A percentile compares a stretch with the other conserved stretches of the same genome.
These are phyloP conservation scores for Gynostemma pentaphyllum DNA, from an alignment of 306 rosid species.

Conservation along the genomic window DNA sequence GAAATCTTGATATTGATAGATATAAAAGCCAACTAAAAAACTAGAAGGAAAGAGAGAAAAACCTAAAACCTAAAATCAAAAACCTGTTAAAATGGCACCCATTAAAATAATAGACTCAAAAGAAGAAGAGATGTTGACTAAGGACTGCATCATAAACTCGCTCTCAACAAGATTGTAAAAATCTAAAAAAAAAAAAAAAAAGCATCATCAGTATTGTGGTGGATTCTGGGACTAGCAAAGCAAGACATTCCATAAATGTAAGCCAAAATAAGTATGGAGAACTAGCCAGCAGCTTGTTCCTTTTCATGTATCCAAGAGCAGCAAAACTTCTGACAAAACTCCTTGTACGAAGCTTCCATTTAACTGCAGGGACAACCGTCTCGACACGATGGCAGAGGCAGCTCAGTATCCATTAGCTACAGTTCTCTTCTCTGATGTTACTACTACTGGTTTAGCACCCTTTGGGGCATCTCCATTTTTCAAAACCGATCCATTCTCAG, in stretches of 20 bases:
- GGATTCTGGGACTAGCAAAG: conserved; percentile 15
- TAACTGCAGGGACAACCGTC: background rate
- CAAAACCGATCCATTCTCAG: conserved; percentile 41
- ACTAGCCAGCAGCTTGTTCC: conserved; percentile 25
- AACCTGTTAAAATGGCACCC: conserved; percentile 59
- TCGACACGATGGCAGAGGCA: background rate
- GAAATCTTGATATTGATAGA: conserved; percentile 1
- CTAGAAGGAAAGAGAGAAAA: background rate
- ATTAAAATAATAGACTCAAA: conserved; percentile 36
- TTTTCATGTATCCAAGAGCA: conserved; percentile 13
- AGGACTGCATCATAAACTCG: conserved; percentile 25
- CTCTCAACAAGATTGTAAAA: conserved; percentile 2
- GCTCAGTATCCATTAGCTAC: conserved; percentile 32
- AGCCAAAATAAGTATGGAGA: conserved; percentile 20
- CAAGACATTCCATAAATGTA: conserved; percentile 18
- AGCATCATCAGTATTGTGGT: conserved; percentile 5
- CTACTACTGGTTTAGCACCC: conserved; percentile 61
- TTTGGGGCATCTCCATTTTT: conserved; percentile 70
- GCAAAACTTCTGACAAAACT: conserved; percentile 18
- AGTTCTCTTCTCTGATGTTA: conserved; percentile 39
- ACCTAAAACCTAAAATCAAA: conserved; percentile 57
- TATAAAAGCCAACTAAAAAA: background rate
- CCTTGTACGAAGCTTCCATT: conserved; percentile 14
- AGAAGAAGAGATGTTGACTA: conserved; percentile 20
- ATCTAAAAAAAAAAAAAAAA: too few relatives aligned